Evolutionary conservation across 208 protist genomes (phyloP).

Genomic region (Wallacemonas sp.): DNA sequence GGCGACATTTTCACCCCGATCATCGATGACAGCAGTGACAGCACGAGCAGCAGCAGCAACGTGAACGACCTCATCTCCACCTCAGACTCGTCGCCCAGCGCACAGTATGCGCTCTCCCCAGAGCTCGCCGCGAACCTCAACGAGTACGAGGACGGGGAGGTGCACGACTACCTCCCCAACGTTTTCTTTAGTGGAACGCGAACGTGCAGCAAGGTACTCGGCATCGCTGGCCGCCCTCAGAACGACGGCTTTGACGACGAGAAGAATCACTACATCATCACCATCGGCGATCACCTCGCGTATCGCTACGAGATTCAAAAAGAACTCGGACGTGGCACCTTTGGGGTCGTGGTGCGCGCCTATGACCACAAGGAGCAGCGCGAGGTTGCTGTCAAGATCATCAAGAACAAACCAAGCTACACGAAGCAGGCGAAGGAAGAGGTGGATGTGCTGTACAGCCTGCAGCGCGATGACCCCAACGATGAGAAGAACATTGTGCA

Average conservation of each 20-base stretch:
- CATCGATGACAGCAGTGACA: background rate
- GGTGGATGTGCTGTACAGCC: conserved; percentile 66
- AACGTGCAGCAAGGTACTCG: conserved; percentile 56
- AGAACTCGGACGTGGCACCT: conserved; percentile 84
- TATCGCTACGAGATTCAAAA: conserved; percentile 92
- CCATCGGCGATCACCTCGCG: conserved; percentile 91
- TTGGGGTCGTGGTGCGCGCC: conserved; percentile 87
- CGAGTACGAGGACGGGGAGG: conserved; percentile 70
- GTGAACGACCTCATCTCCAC: background rate
- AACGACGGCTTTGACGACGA: conserved; percentile 96
- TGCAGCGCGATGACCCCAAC: conserved; percentile 59
- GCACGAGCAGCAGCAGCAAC: background rate
- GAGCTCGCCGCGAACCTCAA: conserved; percentile 33
- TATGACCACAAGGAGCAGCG: conserved; percentile 58
- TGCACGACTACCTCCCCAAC: conserved; percentile 51
- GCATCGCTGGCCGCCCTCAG: conserved; percentile 27
- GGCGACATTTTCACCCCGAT: conserved; percentile 7
- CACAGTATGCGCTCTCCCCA: conserved; percentile 15
- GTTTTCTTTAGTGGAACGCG: conserved; percentile 73
- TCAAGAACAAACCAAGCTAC: conserved; percentile 84
- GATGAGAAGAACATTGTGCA: conserved; percentile 73
- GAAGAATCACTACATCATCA: conserved; percentile 90
- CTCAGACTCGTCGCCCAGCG: conserved; percentile 1
- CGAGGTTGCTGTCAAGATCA: conserved; percentile 86
- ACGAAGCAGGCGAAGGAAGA: conserved; percentile 84